Evolutionary conservation across 108 stramenopile species (phyloP), one percentile per base, ranked within the genome.

Genomic region (Mediolabrus comicus): DNA sequence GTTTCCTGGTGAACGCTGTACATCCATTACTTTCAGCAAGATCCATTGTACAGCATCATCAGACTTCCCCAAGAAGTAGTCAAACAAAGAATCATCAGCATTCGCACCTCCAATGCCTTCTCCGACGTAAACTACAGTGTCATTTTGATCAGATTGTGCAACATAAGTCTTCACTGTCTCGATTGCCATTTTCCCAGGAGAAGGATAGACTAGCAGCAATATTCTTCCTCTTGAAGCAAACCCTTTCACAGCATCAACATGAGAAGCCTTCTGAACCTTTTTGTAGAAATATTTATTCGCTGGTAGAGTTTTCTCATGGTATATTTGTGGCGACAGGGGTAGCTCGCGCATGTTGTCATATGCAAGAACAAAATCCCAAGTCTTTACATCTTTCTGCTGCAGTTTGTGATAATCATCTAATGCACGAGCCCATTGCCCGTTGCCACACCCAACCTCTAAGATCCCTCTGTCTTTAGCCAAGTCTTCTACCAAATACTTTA

Each of bases 361-460:
- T 0, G 92, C 88, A 36, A 86, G 56, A 10, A 87, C 78, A 67
- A 88, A 86, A 46, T 93, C 88, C 67, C 84, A 79, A 12, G 58
- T 5, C 59, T 85, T 81, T 49, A 13, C 69, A 41, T 67, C 54
- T 38, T 65, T 53, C 1, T 55, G 27, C 34, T 78, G 46, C 28
- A 34, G 25, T 51, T 65, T 36, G 35, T 80, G 80, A 10, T 67
- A 65, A 53, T 90, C 84, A 8, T 31, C 59, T 54, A 90, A 53
- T 17, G 82, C 88, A 29, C 87, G 59, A 9, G 84, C 77, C 92
- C 92, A 93, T 75, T 93, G 92, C 17, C 92, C 92, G 71, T 91
- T 84, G 14, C 92, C 92, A 0, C 90, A 88, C 43, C 92, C 92
- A 43, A 94, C 74, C 67, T 94, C 92, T n/a, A 94, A 82, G 14